Conservation (phyloP, 1,139 yeast species). For the Suhomyces kunorum region DNA sequence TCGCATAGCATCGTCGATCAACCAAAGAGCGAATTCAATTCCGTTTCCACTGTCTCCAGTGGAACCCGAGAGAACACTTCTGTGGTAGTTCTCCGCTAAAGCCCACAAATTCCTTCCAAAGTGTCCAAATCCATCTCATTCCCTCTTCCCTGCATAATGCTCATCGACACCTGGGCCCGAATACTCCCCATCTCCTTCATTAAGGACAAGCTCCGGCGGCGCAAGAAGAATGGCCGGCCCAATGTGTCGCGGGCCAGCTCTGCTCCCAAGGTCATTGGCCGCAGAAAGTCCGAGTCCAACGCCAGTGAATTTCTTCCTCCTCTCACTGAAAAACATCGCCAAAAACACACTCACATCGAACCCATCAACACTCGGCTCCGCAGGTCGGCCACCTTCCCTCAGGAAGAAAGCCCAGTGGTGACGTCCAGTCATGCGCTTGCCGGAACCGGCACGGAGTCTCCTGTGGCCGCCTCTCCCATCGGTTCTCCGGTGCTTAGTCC, state of each 20-base stretch:
- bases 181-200: conserved; percentile 10
- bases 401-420: conserved; percentile 7
- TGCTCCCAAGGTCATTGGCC: conserved; percentile 1
- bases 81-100: no score
- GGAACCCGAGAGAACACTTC: no score
- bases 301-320: neutral
- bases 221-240: conserved; percentile 1
- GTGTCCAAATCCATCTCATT: no score
- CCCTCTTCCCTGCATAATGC: conserved; percentile 1
- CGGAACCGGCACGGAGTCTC: conserved; percentile 7
- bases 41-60: no score
- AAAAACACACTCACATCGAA: neutral
- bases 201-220: conserved; percentile 8
- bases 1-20: no score
- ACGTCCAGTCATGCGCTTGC: conserved; percentile 15
- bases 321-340: neutral
- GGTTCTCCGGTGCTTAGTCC: conserved; percentile 1
- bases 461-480: neutral
- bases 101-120: neutral
- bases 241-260: neutral
- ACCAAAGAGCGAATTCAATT: no score
- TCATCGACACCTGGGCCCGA: conserved; percentile 8
- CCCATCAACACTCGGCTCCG: conserved; percentile 1
- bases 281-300: conserved; percentile 1
- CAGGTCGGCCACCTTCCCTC: conserved; percentile 7